Conservation (phyloP, 2,329 filamentous ascomycete species). For the Gliomastix tumulicola region DNA sequence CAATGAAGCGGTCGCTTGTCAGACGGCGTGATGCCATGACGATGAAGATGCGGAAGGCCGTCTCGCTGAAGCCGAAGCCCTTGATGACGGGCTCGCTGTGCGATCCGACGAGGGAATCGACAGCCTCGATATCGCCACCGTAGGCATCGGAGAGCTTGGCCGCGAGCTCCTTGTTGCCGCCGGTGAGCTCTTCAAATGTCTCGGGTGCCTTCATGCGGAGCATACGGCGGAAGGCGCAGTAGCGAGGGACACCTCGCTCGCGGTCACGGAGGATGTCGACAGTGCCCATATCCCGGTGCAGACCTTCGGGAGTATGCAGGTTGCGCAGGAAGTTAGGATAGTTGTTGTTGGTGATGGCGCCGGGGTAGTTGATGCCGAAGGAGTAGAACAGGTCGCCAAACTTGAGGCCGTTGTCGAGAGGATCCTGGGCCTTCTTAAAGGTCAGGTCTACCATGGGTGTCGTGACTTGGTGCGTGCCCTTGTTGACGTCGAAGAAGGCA, state of each 20-base stretch:
- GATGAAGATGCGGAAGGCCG: constrained; percentile 37
- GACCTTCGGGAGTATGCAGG: constrained; percentile 30
- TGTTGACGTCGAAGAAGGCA: constrained; percentile 14
- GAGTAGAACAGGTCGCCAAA: constrained; percentile 33
- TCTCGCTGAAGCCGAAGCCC: constrained; percentile 40
- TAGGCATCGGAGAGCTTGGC: constrained; percentile 27
- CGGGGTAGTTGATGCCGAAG: constrained; percentile 39
- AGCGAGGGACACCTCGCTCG: constrained; percentile 36
- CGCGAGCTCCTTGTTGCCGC: constrained; percentile 25
- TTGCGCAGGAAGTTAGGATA: constrained; percentile 23
- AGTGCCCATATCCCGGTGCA: constrained; percentile 32
- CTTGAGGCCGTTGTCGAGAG: constrained; percentile 17
- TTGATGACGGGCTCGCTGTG: constrained; percentile 32
- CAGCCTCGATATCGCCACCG: constrained; percentile 28
- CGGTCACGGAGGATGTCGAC: constrained; percentile 38
- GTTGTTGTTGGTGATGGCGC: constrained; percentile 30
- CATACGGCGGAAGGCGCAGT: constrained; percentile 34
- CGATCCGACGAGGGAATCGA: constrained; percentile 33
- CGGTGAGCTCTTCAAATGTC: constrained; percentile 20
- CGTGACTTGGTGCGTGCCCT: constrained; percentile 14
- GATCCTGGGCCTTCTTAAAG: constrained; percentile 22
- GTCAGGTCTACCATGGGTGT: constrained; percentile 19
- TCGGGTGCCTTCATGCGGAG: constrained; percentile 26
- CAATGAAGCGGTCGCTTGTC: constrained; percentile 38
- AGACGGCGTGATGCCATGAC: constrained; percentile 32